Base-by-base conservation (phyloP, 2,329 filamentous ascomycete genomes). In the Phyllosticta citrichinensis region DNA sequence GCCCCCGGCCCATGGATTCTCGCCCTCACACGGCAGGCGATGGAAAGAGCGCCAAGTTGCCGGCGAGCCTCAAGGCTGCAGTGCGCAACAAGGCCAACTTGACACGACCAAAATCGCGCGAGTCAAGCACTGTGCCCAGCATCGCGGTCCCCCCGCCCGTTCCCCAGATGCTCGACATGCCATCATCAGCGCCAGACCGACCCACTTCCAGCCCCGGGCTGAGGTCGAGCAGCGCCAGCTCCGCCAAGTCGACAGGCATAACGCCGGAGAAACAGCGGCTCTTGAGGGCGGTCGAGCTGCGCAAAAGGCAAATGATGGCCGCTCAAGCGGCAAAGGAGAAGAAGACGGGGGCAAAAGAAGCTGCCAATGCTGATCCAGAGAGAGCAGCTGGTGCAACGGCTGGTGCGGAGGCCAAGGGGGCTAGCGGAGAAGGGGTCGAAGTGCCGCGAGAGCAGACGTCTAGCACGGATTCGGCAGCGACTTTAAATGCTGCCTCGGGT, bases 261-360 rank as follows among this genome's bases (percentile, higher is more conserved):
- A 91, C 90, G 1, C 89, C 90, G 0, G 94, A 99, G 73, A 97
- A 95, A 76, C 85, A 89, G 63, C 83, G 94, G 60, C 79, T 99
- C 64, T 92, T 96, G 89, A 97, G 95, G 76, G 94, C 94, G 8
- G 82, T 97, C 76, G 89, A 97, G 73, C 75, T 97, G 66, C 83
- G 93, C 58, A 94, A 95, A 74, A 91, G 88, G 75, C 91, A 91
- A 40, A 40, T 40, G 73, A 85, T 87, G 69, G 74, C 73, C 57
- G 70, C 68, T 22, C 65, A 70, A 63, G 68, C 73, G 61, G 66
- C 68, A 65, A 68, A 71, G 63, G 62, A 73, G 61, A 64, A 50
- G 67, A 64, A 40, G 58, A 66, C 62, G 62, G 30, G 10, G 51
- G 62, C 40, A 50, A 35, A 20, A 19, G 55, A 58, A 8, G 51